Conservation (phyloP, 768 basidiomycete species). For the Rhodotorula paludigena region DNA sequence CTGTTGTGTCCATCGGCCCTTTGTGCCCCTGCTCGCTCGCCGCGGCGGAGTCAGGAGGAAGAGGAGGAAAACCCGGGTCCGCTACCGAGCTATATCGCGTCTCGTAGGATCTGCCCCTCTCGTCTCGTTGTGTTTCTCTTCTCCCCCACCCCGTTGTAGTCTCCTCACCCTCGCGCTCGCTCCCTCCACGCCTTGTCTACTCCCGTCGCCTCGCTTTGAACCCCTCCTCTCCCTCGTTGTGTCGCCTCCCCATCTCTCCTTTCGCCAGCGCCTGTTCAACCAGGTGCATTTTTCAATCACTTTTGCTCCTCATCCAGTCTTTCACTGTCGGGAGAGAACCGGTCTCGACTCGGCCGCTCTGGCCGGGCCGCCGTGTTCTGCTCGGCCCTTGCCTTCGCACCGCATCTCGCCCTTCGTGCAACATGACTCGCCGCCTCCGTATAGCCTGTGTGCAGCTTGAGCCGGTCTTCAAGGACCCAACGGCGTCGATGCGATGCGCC, state of each 20-base stretch:
- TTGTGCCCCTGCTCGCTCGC: not conserved
- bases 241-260: not conserved
- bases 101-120: not conserved
- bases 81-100: not conserved
- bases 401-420: too few relatives aligned
- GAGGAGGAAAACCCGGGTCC: not conserved
- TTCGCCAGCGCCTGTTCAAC: not conserved
- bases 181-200: not conserved
- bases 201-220: not conserved
- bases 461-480: constrained; percentile 24
- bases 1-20: not conserved
- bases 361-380: too few relatives aligned
- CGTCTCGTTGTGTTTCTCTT: not conserved
- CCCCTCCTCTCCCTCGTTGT: not conserved
- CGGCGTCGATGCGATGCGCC: not conserved
- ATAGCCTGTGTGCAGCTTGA: constrained; percentile 17
- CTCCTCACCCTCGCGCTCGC: too few relatives aligned
- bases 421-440: not conserved
- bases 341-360: too few relatives aligned
- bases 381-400: too few relatives aligned
- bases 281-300: not conserved
- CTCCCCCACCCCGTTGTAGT: too few relatives aligned
- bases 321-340: too few relatives aligned
- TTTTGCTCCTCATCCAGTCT: too few relatives aligned
- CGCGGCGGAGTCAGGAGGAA: not conserved